A percentile compares a stretch with the other conserved stretches of the same genome.
phyloP scores from a whole-genome alignment of 1,284 basidiomycete species.

The Apiotrichum siamense region DNA sequence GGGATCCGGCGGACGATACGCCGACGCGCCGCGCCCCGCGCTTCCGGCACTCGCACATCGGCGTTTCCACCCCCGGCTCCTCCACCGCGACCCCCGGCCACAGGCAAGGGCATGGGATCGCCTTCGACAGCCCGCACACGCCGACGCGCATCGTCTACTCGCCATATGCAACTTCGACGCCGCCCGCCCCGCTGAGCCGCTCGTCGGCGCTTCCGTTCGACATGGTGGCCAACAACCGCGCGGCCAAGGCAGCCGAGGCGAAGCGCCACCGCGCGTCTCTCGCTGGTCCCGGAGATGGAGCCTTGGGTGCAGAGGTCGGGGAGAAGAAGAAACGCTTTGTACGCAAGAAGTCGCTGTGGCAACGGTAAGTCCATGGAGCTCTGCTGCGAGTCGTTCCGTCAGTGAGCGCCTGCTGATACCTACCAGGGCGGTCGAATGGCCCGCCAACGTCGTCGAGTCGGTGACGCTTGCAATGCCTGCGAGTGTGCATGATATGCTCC shows the following conservation, averaged over 20 bases:
- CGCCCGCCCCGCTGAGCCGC: conserved; percentile 29
- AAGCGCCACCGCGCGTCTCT: neutral
- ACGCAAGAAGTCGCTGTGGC: conserved; percentile 29
- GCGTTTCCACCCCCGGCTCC: too few species aligned
- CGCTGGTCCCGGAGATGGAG: neutral
- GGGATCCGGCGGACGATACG: too few species aligned
- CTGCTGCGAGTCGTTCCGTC: too few species aligned
- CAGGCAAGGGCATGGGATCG: too few species aligned
- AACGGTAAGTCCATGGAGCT: conserved; percentile 39
- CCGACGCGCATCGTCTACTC: conserved; percentile 20
- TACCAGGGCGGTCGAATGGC: conserved; percentile 23
- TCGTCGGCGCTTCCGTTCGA: conserved; percentile 38
- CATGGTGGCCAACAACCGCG: conserved; percentile 34
- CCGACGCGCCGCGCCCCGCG: neutral
- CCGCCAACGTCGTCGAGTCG: conserved; percentile 25
- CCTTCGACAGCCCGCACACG: conserved; percentile 10
- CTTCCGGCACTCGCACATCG: neutral
- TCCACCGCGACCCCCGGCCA: too few species aligned
- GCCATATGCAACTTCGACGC: conserved; percentile 38
- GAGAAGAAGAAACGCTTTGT: conserved; percentile 33
- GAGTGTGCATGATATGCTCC: conserved; percentile 30
- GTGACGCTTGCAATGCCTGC: conserved; percentile 25
- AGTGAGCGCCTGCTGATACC: too few species aligned
- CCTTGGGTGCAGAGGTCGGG: neutral
- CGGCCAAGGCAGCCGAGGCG: conserved; percentile 21